A percentile compares a stretch with the other conserved stretches of the same genome.
Evolutionary conservation across 2,329 filamentous ascomycete species (phyloP).

Genomic region (Penicillium aurantiogriseum): DNA sequence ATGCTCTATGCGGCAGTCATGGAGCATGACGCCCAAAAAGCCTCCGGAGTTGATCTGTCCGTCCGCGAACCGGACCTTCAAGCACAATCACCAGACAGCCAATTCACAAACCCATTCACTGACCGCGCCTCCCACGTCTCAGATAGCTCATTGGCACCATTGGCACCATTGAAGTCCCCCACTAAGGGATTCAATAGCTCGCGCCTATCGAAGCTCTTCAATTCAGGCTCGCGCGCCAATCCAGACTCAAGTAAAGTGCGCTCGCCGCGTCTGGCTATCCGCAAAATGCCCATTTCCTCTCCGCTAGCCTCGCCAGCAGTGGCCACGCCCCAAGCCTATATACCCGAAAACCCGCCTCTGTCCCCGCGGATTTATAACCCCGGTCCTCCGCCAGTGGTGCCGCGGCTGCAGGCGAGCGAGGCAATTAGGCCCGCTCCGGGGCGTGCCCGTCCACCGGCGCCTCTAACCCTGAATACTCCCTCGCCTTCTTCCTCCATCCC

Average conservation of each 20-base stretch:
- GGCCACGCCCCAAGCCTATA: constrained; percentile 43
- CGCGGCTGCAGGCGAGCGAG: constrained; percentile 27
- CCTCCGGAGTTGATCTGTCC: constrained; percentile 23
- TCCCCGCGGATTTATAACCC: constrained; percentile 58
- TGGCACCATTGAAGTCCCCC: constrained; percentile 21
- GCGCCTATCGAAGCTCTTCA: constrained; percentile 44
- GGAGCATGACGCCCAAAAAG: constrained; percentile 70
- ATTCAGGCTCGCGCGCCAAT: constrained; percentile 40
- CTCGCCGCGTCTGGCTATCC: constrained; percentile 44
- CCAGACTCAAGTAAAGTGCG: constrained; percentile 44
- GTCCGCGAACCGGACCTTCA: constrained; percentile 19
- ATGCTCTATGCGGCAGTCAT: constrained; percentile 88
- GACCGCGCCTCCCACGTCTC: constrained; percentile 29
- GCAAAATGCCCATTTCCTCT: constrained; percentile 58
- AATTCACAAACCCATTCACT: constrained; percentile 29
- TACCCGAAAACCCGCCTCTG: constrained; percentile 54
- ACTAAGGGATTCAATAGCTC: constrained; percentile 32
- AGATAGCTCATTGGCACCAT: constrained; percentile 19
- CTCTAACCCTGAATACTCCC: constrained; percentile 32
- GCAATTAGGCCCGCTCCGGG: constrained; percentile 12
- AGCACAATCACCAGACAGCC: constrained; percentile 25
- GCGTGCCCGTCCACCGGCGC: constrained; percentile 30
- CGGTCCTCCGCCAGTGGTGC: constrained; percentile 55
- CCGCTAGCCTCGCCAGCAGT: constrained; percentile 51
- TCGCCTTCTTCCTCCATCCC: constrained; percentile 30